Evolutionary conservation across 768 basidiomycete species (phyloP), one percentile per base, ranked within the genome.

Genomic region (Trametes sanguinea): DNA sequence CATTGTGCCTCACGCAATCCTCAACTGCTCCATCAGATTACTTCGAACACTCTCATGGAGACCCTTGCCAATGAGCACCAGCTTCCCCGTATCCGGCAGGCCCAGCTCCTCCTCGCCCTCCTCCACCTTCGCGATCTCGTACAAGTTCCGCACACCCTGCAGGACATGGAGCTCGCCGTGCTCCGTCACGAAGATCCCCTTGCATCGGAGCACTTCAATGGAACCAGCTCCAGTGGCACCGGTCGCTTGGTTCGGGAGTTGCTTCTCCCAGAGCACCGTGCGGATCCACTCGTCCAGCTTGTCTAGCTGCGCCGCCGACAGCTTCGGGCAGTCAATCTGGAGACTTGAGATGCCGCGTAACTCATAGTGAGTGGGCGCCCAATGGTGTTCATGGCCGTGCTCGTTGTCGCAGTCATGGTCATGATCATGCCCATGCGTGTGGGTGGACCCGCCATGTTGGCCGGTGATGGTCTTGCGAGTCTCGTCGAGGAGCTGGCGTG

Each of bases 101-200:
- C 83, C 86, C 29, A 85, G 56, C 44, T 71, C 74, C n/a, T 68
- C 69, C 55, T 64, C 60, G 0, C 60, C 68, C 40, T 61, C 67
- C 37, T 77, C 77, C 43, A 86, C 76, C 52, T 79, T 74, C 0
- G 73, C 70, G 13, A 95, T 82, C 67, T 99, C 96, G 71, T 95
- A 99, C 73, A 98, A 81, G 66, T 79, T 92, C 65, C 92, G 80
- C 11, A 99, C 97, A 2, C 95, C 97, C 71, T 99, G 97, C 47
- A 99, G 75, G 55, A 98, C 84, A 67, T 87, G 83, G 58, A 83
- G 79, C 54, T 82, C 77, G 2, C 89, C 89, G 0, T 76, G 73
- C 2, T 79, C 73, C 9, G 79, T 76, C 16, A 73, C 73, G 65
- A 96, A 86, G 17, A 94, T 78, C 7, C 95, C 96, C 72, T 99